These are phyloP conservation scores for Blechomonas ayalai DNA, from an alignment of 208 protist genomes.

Conservation along the genomic window DNA sequence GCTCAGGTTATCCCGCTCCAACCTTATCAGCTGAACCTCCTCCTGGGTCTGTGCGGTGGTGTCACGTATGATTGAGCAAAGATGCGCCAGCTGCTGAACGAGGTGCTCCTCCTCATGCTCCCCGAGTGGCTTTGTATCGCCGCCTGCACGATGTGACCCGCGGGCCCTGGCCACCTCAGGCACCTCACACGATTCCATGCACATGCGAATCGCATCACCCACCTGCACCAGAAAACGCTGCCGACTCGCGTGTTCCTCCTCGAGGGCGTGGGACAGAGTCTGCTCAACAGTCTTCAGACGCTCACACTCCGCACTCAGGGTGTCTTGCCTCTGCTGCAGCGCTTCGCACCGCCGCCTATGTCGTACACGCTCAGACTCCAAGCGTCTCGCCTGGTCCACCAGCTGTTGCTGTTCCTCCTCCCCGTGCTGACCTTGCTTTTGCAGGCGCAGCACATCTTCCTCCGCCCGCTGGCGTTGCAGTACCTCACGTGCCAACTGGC, in stretches of 20 bases:
- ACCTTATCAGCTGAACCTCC: neutral
- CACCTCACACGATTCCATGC: conserved; percentile 5
- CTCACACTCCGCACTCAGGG: neutral
- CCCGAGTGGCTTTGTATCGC: neutral
- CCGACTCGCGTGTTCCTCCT: neutral
- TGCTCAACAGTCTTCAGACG: conserved; percentile 6
- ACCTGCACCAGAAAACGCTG: conserved; percentile 3
- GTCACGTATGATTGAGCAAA: neutral
- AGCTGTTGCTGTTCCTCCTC: neutral
- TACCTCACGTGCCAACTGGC: too few species aligned
- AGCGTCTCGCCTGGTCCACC: conserved; percentile 4
- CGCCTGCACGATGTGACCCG: conserved; percentile 3
- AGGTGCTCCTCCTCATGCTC: neutral
- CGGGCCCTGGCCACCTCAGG: conserved; percentile 5
- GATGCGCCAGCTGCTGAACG: conserved; percentile 1
- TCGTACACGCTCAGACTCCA: too few species aligned
- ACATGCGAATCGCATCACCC: neutral
- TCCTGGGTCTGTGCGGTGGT: neutral
- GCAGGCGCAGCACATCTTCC: too few species aligned
- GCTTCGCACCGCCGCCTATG: conserved; percentile 9
- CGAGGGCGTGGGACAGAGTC: conserved; percentile 4
- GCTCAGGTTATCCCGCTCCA: too few species aligned
- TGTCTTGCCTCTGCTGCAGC: neutral
- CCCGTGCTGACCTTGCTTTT: conserved; percentile 4
- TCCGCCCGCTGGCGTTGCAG: too few species aligned